phyloP scores from a whole-genome alignment of 2,329 filamentous ascomycete species.

The Hypoxylon rubiginosum region DNA sequence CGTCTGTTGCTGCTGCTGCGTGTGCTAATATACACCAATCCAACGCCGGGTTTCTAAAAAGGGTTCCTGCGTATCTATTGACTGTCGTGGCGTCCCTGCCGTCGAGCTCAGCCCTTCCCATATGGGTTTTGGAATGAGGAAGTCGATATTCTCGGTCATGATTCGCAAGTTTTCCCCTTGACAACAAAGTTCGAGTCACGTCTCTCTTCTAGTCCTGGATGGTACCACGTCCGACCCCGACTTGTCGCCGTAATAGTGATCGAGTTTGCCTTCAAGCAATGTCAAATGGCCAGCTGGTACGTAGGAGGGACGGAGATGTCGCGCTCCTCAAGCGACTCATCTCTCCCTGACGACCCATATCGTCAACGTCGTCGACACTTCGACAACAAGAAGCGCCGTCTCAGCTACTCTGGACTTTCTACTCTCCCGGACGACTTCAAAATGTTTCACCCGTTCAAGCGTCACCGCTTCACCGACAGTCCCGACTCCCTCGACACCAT shows the following conservation, averaged over 20 bases:
- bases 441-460: slow-evolving; percentile 55
- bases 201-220: slow-evolving; percentile 32
- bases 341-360: slow-evolving; percentile 43
- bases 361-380: slow-evolving; percentile 48
- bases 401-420: slow-evolving; percentile 54
- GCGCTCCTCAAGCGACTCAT: slow-evolving; percentile 53
- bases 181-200: slow-evolving; percentile 36
- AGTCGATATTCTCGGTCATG: slow-evolving; percentile 34
- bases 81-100: slow-evolving; percentile 42
- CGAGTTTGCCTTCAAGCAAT: slow-evolving; percentile 47
- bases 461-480: slow-evolving; percentile 44
- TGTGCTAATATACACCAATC: slow-evolving; percentile 38
- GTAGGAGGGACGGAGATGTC: slow-evolving; percentile 52
- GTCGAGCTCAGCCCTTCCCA: slow-evolving; percentile 34
- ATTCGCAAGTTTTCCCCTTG: slow-evolving; percentile 35
- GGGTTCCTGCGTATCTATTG: slow-evolving; percentile 37
- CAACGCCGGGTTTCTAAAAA: slow-evolving; percentile 26
- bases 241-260: slow-evolving; percentile 26
- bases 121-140: slow-evolving; percentile 33
- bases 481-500: slow-evolving; percentile 33
- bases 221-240: slow-evolving; percentile 38
- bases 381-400: slow-evolving; percentile 57
- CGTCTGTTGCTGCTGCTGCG: slow-evolving; percentile 34
- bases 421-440: slow-evolving; percentile 51
- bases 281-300: slow-evolving; percentile 54